Evolutionary conservation across 1,284 basidiomycete genomes (phyloP).

Genomic region (Tetrapyrgos nigripes): DNA sequence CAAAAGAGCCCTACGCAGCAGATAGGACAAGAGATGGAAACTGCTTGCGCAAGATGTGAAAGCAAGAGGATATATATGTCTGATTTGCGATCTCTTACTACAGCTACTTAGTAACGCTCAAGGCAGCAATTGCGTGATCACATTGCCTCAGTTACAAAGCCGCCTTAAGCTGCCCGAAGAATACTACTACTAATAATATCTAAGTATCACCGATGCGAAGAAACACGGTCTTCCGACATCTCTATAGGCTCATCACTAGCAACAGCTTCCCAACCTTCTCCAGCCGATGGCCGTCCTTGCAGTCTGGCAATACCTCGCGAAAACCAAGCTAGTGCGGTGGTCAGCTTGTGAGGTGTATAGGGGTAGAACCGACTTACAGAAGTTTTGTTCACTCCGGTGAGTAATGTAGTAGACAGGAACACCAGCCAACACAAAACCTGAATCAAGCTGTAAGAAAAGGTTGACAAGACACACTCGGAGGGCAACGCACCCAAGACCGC

Average conservation of each 20-base stretch:
- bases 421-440: constrained; percentile 76
- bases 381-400: constrained; percentile 50
- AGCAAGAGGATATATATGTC: no score
- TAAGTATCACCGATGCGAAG: background rate
- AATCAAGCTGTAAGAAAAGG: constrained; percentile 8
- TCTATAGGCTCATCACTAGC: constrained; percentile 75
- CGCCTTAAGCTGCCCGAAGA: no score
- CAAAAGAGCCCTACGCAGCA: no score
- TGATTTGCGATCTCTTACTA: no score
- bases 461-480: background rate
- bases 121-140: no score
- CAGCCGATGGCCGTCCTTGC: constrained; percentile 54
- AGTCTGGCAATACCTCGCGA: constrained; percentile 49
- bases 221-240: constrained; percentile 43
- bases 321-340: constrained; percentile 54
- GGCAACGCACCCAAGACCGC: constrained; percentile 78
- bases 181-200: no score
- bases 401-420: constrained; percentile 89
- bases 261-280: constrained; percentile 76
- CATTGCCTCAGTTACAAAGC: no score
- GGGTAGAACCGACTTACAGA: no score
- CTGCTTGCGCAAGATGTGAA: no score
- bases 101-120: no score
- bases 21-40: no score
- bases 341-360: no score